Evolutionary conservation across 2,329 filamentous ascomycete genomes (phyloP).

Genomic region (Cladosporium phlei): DNA sequence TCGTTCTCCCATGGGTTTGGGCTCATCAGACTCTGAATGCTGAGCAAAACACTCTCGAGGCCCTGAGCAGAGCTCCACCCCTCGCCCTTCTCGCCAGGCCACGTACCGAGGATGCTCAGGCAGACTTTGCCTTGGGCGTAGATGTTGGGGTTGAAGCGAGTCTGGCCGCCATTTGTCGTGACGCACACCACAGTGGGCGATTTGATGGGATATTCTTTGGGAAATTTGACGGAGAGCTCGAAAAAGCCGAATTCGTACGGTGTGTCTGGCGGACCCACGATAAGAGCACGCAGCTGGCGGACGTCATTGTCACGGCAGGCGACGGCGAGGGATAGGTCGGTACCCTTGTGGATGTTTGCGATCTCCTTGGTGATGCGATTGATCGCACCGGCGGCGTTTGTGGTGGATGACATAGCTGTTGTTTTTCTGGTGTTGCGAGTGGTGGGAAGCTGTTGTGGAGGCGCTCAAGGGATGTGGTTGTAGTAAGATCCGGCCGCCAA

Average conservation of each 20-base stretch:
- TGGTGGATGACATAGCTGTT: constrained; percentile 22
- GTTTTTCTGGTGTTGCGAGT: too few species aligned
- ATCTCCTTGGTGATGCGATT: constrained; percentile 61
- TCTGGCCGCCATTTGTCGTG: constrained; percentile 84
- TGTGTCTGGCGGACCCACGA: constrained; percentile 88
- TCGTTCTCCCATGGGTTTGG: constrained; percentile 86
- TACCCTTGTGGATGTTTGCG: constrained; percentile 74
- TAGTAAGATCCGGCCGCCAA: too few species aligned
- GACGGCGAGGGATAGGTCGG: constrained; percentile 82
- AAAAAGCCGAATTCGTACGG: constrained; percentile 98
- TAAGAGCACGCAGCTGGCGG: constrained; percentile 77
- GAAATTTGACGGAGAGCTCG: constrained; percentile 57
- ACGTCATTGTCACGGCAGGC: constrained; percentile 85
- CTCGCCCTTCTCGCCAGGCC: constrained; percentile 84
- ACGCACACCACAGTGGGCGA: constrained; percentile 59
- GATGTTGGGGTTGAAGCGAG: constrained; percentile 95
- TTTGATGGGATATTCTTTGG: constrained; percentile 73
- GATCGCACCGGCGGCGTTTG: constrained; percentile 28
- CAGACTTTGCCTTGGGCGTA: constrained; percentile 90
- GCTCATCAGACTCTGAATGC: constrained; percentile 95
- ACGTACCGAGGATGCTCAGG: constrained; percentile 72
- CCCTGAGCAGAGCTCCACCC: constrained; percentile 97
- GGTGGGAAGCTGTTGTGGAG: background rate
- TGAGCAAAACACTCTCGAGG: constrained; percentile 87
- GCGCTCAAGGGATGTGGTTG: constrained; percentile 2